phyloP scores from a whole-genome alignment of 176 grass and related monocot species.

The Juncus effusus region DNA sequence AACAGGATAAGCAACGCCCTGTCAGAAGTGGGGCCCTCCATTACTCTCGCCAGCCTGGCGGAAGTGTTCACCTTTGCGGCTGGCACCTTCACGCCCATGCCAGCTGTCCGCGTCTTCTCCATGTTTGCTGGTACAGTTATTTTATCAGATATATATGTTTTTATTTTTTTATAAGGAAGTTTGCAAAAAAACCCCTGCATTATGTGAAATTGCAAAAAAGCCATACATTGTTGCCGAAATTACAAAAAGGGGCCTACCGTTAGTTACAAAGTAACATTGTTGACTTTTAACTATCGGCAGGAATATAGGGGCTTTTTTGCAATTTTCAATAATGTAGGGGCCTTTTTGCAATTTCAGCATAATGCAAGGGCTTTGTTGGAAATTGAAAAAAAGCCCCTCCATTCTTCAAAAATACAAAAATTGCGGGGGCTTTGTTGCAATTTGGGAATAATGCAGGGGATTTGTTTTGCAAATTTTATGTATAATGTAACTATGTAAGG shows the following conservation, averaged over 20 bases:
- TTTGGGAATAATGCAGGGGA: too few species aligned
- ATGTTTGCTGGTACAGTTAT: slow-evolving; percentile 92
- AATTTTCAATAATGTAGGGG: too few species aligned
- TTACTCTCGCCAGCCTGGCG: slow-evolving; percentile 87
- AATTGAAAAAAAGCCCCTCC: too few species aligned
- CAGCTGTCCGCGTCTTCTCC: slow-evolving; percentile 88
- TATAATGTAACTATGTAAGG: not conserved
- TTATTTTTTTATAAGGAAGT: too few species aligned
- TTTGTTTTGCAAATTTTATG: too few species aligned
- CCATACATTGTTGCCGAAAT: not conserved
- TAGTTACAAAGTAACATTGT: slow-evolving; percentile 5
- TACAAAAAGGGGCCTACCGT: not conserved
- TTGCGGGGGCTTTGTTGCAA: too few species aligned
- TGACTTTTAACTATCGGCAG: slow-evolving; percentile 2
- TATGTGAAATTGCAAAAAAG: not conserved
- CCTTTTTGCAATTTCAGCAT: too few species aligned
- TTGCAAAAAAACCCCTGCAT: not conserved
- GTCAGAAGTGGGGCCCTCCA: slow-evolving; percentile 95
- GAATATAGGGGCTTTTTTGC: not conserved
- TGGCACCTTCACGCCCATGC: slow-evolving; percentile 88
- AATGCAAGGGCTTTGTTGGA: too few species aligned
- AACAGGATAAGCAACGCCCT: slow-evolving; percentile 62
- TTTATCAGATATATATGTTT: slow-evolving; percentile 4
- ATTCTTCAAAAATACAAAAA: too few species aligned
- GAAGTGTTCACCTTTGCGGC: slow-evolving; percentile 92